Evolutionary conservation across 2,329 filamentous ascomycete species (phyloP).

Genomic region (Orbilia oligospora): DNA sequence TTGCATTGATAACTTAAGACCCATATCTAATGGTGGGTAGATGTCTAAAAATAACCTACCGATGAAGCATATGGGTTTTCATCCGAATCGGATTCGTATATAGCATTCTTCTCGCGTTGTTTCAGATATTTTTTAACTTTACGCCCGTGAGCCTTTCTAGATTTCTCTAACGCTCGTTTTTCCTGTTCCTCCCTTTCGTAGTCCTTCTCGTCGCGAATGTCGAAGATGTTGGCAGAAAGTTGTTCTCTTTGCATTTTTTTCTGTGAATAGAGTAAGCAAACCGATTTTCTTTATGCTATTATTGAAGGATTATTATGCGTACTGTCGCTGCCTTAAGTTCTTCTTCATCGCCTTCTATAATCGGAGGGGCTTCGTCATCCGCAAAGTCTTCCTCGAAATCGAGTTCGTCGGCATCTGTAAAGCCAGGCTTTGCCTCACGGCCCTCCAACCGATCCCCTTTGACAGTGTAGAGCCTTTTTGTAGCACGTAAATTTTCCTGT

Average conservation of each 20-base stretch:
- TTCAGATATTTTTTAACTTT: constrained; percentile 69
- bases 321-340: constrained; percentile 70
- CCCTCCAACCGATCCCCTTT: constrained; percentile 67
- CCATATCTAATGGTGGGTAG: constrained; percentile 61
- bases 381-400: constrained; percentile 80
- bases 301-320: constrained; percentile 26
- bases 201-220: constrained; percentile 72
- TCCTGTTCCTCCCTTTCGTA: constrained; percentile 74
- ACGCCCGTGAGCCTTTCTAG: constrained; percentile 69
- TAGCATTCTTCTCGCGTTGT: constrained; percentile 71
- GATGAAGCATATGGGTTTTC: constrained; percentile 66
- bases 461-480: constrained; percentile 68
- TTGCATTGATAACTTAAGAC: constrained; percentile 61
- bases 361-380: constrained; percentile 73
- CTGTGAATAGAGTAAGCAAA: constrained; percentile 62
- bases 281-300: constrained; percentile 1
- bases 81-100: constrained; percentile 69
- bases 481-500: constrained; percentile 69
- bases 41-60: constrained; percentile 49
- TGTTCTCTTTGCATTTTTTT: constrained; percentile 73
- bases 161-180: constrained; percentile 71
- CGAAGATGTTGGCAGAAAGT: constrained; percentile 75
- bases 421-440: constrained; percentile 66
- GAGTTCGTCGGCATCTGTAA: constrained; percentile 76
- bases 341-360: constrained; percentile 76